Conservation (phyloP, 1,284 basidiomycete species). For the Ceraceosorus guamensis region DNA sequence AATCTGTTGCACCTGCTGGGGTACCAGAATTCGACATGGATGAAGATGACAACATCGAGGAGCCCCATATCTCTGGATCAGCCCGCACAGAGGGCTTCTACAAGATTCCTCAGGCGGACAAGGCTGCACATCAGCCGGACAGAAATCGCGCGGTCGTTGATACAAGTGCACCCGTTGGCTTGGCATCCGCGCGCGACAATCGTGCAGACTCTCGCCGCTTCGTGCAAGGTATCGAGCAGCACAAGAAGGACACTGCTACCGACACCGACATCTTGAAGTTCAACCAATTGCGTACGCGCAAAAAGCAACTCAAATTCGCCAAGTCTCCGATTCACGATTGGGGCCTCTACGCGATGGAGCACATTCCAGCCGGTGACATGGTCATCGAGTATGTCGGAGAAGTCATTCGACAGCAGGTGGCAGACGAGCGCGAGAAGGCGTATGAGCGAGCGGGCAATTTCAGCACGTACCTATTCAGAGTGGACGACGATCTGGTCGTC, state of each 20-base stretch:
- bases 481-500: slow-evolving; percentile 57
- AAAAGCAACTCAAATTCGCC: slow-evolving; percentile 95
- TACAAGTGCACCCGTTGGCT: slow-evolving; percentile 38
- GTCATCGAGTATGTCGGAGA: slow-evolving; percentile 99
- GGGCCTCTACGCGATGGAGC: slow-evolving; percentile 61
- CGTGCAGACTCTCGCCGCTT: slow-evolving; percentile 88
- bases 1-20: slow-evolving; percentile 14
- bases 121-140: slow-evolving; percentile 69
- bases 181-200: slow-evolving; percentile 79
- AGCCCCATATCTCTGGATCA: slow-evolving; percentile 64
- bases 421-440: slow-evolving; percentile 90
- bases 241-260: slow-evolving; percentile 59
- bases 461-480: slow-evolving; percentile 48
- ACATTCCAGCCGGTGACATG: slow-evolving; percentile 90
- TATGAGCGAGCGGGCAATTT: slow-evolving; percentile 67
- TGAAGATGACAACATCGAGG: slow-evolving; percentile 32
- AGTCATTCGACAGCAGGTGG: slow-evolving; percentile 86
- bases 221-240: slow-evolving; percentile 88
- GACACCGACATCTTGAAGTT: slow-evolving; percentile 72
- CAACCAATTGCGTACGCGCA: slow-evolving; percentile 93
- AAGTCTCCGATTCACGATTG: slow-evolving; percentile 96
- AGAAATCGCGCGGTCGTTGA: slow-evolving; percentile 56
- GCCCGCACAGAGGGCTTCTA: slow-evolving; percentile 90
- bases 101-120: slow-evolving; percentile 84
- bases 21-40: slow-evolving; percentile 12